Evolutionary conservation across 495 filamentous ascomycete species (phyloP).

Genomic region (Lichenothelia convexa): DNA sequence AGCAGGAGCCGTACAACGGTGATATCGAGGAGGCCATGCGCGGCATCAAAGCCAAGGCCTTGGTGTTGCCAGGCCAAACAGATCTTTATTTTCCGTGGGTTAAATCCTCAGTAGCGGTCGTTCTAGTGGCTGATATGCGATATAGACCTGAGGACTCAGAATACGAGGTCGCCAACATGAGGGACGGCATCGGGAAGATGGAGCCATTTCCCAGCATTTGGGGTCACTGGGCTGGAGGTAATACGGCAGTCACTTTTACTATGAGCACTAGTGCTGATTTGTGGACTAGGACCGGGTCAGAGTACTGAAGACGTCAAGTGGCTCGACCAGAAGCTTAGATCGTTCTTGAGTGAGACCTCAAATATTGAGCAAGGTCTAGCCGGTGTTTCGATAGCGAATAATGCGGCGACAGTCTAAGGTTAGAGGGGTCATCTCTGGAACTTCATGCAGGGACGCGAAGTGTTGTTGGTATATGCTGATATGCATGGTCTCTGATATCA

Average conservation of each 20-base stretch:
- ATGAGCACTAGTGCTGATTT: not conserved
- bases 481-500: no score
- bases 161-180: conserved; percentile 48
- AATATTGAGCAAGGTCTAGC: no score
- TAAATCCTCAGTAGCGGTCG: no score
- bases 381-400: no score
- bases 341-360: conserved; percentile 24
- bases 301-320: conserved; percentile 46
- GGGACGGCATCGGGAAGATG: conserved; percentile 37
- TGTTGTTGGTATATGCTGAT: no score
- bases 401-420: no score
- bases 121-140: no score
- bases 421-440: no score
- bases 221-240: conserved; percentile 36
- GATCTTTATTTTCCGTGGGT: conserved; percentile 59
- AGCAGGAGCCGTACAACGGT: conserved; percentile 44
- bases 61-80: conserved; percentile 46
- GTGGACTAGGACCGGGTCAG: conserved; percentile 33
- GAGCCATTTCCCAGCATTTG: conserved; percentile 43
- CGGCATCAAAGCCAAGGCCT: conserved; percentile 46
- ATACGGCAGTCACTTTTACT: not conserved
- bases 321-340: conserved; percentile 39
- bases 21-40: conserved; percentile 45
- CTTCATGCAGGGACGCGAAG: no score
- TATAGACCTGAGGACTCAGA: conserved; percentile 48